Evolutionary conservation across 106 monocot genomes (phyloP).

Genomic region (Allium cepa): DNA sequence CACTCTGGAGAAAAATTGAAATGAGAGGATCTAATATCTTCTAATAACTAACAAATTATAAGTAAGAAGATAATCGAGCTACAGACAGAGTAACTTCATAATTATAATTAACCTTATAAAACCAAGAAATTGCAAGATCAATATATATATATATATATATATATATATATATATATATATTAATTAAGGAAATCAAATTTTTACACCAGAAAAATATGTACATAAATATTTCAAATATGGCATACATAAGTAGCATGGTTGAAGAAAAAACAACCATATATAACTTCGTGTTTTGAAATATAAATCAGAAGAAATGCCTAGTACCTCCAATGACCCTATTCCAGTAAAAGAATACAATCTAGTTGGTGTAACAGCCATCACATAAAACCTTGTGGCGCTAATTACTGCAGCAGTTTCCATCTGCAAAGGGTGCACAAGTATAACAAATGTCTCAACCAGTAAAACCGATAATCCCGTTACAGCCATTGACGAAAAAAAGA

Average conservation of each 20-base stretch:
- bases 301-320: not conserved
- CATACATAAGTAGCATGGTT: too few relatives aligned
- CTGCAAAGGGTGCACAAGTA: slow-evolving; percentile 25
- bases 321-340: slow-evolving; percentile 85
- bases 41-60: too few relatives aligned
- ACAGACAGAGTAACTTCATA: too few relatives aligned
- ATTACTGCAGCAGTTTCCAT: slow-evolving; percentile 79
- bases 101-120: too few relatives aligned
- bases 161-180: too few relatives aligned
- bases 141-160: too few relatives aligned
- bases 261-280: too few relatives aligned
- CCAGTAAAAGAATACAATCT: slow-evolving; percentile 95
- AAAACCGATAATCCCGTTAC: not conserved
- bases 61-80: too few relatives aligned
- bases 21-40: too few relatives aligned
- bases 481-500: not conserved
- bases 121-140: too few relatives aligned
- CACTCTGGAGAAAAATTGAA: too few relatives aligned
- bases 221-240: not conserved
- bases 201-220: not conserved
- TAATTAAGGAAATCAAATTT: slow-evolving; percentile 1
- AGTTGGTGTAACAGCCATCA: slow-evolving; percentile 97
- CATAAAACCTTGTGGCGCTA: slow-evolving; percentile 75
- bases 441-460: slow-evolving; percentile 1
- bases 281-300: too few relatives aligned